Evolutionary conservation across 2,329 filamentous ascomycete species (phyloP), one percentile per base, ranked within the genome.

Genomic region (Dendryphion nanum): DNA sequence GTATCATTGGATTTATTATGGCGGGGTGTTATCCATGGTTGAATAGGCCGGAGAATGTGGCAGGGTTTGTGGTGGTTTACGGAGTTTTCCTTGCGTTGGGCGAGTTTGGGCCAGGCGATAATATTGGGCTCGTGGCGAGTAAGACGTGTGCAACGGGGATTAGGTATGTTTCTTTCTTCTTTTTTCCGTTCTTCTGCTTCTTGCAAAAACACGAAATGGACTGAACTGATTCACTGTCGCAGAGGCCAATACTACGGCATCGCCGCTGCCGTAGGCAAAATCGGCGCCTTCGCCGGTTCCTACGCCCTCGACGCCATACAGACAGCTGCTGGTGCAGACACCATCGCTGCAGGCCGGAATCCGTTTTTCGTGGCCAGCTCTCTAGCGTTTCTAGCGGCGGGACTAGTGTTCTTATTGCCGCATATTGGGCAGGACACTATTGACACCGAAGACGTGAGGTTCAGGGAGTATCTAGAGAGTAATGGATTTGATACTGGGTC

Each of bases 101-200:
- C 34, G 88, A 93, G 63, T 68, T 94, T 28, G 89, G 90, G 0
- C 89, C 90, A 0, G 90, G 90, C 10, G 86, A 95, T 71, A 95
- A 95, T 63, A 95, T 95, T 51, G 89, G 89, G 3, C 76, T 95
- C 0, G 66, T 94, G 19, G 89, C 90, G 0, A 85, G 86, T 32
- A 95, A 95, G 72, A 90, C 87, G 2, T 89, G 83, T 54, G 88
- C 90, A 0, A 95, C 90, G 4, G 85, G 86, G 14, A 83, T 96
- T n/a, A 79, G 64, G 62, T 66, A 57, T 15, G 59, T 47, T 12
- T 6, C n/a, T 21, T 33, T 20, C 13, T 33, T 18, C 6, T 7
- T 5, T 18, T 6, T 15, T 12, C 16, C n/a, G n/a, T n/a, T n/a
- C n/a, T n/a, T n/a, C n/a, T n/a, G n/a, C n/a, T n/a, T n/a, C n/a